Percentiles rank a stretch among this genome's conserved stretches.
phyloP scores from a whole-genome alignment of 2,329 filamentous ascomycete genomes.

The Xylariaceae sp. region DNA sequence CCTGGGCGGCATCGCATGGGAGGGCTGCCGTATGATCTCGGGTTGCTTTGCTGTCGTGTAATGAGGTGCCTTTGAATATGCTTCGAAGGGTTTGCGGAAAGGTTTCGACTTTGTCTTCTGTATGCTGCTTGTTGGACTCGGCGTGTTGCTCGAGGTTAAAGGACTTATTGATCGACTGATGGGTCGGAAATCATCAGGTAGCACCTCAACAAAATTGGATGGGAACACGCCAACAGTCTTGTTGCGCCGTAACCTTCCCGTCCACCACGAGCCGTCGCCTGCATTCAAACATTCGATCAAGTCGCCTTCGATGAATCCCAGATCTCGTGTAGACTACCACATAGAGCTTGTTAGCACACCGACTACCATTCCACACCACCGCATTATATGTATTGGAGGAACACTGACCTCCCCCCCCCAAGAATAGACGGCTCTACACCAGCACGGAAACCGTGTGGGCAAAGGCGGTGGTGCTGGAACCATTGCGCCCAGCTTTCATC shows the following conservation, averaged over 20 bases:
- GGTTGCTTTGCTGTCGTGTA: slow-evolving; percentile 69
- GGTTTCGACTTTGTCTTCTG: slow-evolving; percentile 67
- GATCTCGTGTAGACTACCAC: slow-evolving; percentile 80
- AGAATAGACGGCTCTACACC: slow-evolving; percentile 89
- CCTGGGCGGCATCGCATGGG: slow-evolving; percentile 42
- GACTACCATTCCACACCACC: not conserved
- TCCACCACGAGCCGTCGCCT: slow-evolving; percentile 98
- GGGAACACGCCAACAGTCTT: slow-evolving; percentile 91
- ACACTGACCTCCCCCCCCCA: slow-evolving; percentile 81
- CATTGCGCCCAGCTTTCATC: slow-evolving; percentile 49
- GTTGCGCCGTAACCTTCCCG: slow-evolving; percentile 87
- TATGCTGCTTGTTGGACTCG: slow-evolving; percentile 60
- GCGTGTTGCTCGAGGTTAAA: slow-evolving; percentile 62
- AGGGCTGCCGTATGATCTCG: slow-evolving; percentile 58
- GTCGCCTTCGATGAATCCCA: slow-evolving; percentile 97
- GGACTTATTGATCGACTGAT: slow-evolving; percentile 67
- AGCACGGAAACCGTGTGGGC: slow-evolving; percentile 84
- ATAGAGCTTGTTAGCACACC: slow-evolving; percentile 35
- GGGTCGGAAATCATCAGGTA: slow-evolving; percentile 85
- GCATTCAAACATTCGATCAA: slow-evolving; percentile 98
- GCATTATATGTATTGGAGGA: slow-evolving; percentile 10
- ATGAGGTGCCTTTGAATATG: slow-evolving; percentile 70
- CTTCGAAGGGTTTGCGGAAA: slow-evolving; percentile 71
- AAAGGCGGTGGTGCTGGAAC: slow-evolving; percentile 64
- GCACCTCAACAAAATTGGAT: slow-evolving; percentile 94